Percentiles rank a stretch among this genome's conserved stretches.
phyloP scores from a whole-genome alignment of 2,329 filamentous ascomycete species.

The Botryotinia convoluta region DNA sequence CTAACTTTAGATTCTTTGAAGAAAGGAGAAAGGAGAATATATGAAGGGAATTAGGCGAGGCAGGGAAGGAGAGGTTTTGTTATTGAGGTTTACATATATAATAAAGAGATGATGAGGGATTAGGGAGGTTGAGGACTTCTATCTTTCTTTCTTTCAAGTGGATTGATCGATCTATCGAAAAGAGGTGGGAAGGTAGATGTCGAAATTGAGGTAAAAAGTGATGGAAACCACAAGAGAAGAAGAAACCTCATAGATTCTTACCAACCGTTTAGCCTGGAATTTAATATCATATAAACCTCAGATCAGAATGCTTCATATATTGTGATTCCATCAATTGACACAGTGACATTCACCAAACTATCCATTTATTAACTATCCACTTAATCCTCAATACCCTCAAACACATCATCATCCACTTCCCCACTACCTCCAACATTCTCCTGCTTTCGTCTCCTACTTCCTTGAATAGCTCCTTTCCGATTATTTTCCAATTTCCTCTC shows the following conservation, averaged over 20 bases:
- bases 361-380: neutral
- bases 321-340: neutral
- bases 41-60: neutral
- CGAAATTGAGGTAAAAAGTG: neutral
- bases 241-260: neutral
- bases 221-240: neutral
- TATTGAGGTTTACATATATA: neutral
- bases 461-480: conserved; percentile 58
- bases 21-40: neutral
- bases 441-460: conserved; percentile 53
- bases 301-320: neutral
- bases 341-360: neutral
- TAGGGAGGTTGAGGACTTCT: too few relatives aligned
- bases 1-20: neutral
- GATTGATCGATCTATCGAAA: neutral
- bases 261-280: neutral
- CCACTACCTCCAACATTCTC: conserved; percentile 34
- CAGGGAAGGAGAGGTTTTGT: neutral
- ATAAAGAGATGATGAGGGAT: neutral
- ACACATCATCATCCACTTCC: conserved; percentile 38
- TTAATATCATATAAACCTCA: neutral
- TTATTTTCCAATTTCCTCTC: conserved; percentile 69
- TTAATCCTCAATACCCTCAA: conserved; percentile 50
- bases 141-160: neutral
- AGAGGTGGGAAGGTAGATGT: neutral